Conservation (phyloP, 2,329 filamentous ascomycete species). For the Colletotrichum horii region DNA sequence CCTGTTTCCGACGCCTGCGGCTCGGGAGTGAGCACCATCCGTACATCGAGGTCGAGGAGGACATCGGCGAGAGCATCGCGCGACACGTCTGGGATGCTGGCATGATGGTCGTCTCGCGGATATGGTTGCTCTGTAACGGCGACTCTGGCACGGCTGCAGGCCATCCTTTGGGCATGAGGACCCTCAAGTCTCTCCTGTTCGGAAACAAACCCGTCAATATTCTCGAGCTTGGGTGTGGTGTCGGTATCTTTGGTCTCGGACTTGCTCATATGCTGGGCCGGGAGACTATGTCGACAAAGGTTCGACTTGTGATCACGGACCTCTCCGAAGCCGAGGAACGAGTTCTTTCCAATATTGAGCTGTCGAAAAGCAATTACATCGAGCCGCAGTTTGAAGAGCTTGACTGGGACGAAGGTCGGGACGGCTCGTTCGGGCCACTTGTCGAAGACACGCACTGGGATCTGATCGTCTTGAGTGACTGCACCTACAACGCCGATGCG, state of each 20-base stretch:
- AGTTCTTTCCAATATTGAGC: constrained; percentile 51
- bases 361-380: background rate
- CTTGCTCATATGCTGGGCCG: constrained; percentile 39
- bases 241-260: constrained; percentile 60
- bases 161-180: background rate
- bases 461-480: constrained; percentile 61
- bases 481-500: constrained; percentile 65
- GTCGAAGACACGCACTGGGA: constrained; percentile 52
- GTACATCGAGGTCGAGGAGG: constrained; percentile 54
- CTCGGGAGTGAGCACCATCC: constrained; percentile 29
- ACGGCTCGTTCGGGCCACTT: constrained; percentile 47
- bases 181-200: constrained; percentile 30
- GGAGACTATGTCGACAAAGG: constrained; percentile 24
- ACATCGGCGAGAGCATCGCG: constrained; percentile 65
- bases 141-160: constrained; percentile 6
- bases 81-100: constrained; percentile 66
- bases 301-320: constrained; percentile 60
- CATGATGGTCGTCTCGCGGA: constrained; percentile 46
- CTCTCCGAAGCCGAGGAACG: constrained; percentile 58
- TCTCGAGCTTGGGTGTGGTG: constrained; percentile 62
- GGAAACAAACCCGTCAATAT: constrained; percentile 40
- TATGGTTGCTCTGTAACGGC: constrained; percentile 23
- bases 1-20: constrained; percentile 33
- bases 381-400: constrained; percentile 56
- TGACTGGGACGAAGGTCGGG: constrained; percentile 59